These are phyloP conservation scores for Phytophthora tubulina DNA, from an alignment of 352 stramenopile genomes.

Conservation along the genomic window DNA sequence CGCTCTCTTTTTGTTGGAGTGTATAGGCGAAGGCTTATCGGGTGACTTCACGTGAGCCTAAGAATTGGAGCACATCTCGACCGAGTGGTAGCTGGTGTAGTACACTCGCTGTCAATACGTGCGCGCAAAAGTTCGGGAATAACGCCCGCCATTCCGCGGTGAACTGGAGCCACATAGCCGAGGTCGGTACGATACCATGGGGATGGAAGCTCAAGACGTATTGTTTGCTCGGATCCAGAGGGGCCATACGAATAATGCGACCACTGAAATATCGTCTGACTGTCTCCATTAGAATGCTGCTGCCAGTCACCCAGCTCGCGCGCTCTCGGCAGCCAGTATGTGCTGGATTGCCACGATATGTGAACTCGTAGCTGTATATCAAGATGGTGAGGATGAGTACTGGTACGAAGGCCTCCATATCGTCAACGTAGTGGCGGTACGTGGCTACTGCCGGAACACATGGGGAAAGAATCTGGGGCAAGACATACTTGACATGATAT, in stretches of 20 bases:
- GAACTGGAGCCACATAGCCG: slow-evolving; percentile 78
- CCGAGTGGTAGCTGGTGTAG: slow-evolving; percentile 73
- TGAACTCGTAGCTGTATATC: slow-evolving; percentile 66
- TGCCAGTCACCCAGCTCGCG: slow-evolving; percentile 38
- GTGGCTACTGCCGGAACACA: slow-evolving; percentile 47
- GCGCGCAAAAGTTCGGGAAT: slow-evolving; percentile 67
- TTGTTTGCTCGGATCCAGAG: slow-evolving; percentile 58
- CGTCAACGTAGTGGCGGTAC: slow-evolving; percentile 54
- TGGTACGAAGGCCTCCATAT: slow-evolving; percentile 47
- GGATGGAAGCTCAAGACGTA: slow-evolving; percentile 82
- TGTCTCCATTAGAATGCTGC: slow-evolving; percentile 58
- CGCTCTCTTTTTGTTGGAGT: slow-evolving; percentile 57
- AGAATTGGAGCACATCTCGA: slow-evolving; percentile 73
- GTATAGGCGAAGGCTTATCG: slow-evolving; percentile 58
- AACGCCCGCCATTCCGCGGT: slow-evolving; percentile 61
- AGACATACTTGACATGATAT: slow-evolving; percentile 57
- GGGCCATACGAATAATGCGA: slow-evolving; percentile 56
- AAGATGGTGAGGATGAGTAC: slow-evolving; percentile 49
- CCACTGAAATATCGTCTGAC: slow-evolving; percentile 67
- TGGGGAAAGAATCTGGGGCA: slow-evolving; percentile 43
- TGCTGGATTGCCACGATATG: slow-evolving; percentile 62
- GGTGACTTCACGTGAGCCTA: slow-evolving; percentile 73
- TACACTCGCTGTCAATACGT: slow-evolving; percentile 73
- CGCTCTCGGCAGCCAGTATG: slow-evolving; percentile 60
- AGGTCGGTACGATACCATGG: slow-evolving; percentile 74